Base-by-base conservation (phyloP, 176 grass and related monocot genomes). In the Neostapfia colusana region DNA sequence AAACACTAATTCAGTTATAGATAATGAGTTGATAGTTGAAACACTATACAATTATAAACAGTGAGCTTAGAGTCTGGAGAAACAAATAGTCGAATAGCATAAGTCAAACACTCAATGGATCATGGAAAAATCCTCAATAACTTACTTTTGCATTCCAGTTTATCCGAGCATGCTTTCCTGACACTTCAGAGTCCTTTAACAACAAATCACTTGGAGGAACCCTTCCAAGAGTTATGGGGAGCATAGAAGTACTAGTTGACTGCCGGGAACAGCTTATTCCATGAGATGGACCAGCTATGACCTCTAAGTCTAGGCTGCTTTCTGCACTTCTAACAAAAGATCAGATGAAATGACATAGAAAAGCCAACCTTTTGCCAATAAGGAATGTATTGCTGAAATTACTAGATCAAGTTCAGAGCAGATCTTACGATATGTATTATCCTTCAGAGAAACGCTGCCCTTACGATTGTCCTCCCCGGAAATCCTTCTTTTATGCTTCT, bases 171-270 rank as follows among this genome's bases (percentile, higher is more conserved):
- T 96, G 93, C 55, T 84, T 96, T 74, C 87, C 87, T 56, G 93
- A 96, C 38, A 96, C 93, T 68, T 96, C 89, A 45, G 93, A 86
- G 68, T 92, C 93, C 73, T 90, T 90, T 44, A 96, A 78, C 28
- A 92, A 23, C 50, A 96, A 56, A 80, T 85, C 85, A 80, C 76
- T 90, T 68, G 93, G 84, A 8, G 87, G 79, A 66, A 96, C 85
- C 41, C 93, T 87, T 56, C 93, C 93, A 79, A 96, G 80, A 60
- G 85, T 92, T 25, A 96, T 73, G 16, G 85, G 81, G 20, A 79
- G 56, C 68, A 65, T 79, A 27, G 49, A 84, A 80, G 70, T 56
- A 38, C 31, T 73, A 67, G 62, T 55, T 70, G 89, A 92, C 70
- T 82, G 82, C 46, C 70, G 80, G 48, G 89, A 92, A 87, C 79